phyloP scores from a whole-genome alignment of 208 protist genomes.

The Trypanosoma scelopori region DNA sequence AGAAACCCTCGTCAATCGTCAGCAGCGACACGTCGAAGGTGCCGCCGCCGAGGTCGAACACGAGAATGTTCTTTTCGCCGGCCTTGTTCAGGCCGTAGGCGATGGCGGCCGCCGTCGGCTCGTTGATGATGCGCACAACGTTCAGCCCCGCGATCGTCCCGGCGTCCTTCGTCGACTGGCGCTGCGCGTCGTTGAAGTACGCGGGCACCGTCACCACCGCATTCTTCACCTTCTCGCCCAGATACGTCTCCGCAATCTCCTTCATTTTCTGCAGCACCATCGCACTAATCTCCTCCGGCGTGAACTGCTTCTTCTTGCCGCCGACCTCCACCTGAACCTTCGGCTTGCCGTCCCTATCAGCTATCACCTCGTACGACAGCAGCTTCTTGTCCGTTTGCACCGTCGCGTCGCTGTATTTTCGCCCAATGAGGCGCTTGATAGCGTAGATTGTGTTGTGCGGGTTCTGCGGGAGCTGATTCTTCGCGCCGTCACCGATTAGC shows the following conservation, averaged over 20 bases:
- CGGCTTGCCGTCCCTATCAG: conserved; percentile 88
- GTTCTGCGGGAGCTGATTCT: conserved; percentile 91
- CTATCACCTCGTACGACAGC: conserved; percentile 88
- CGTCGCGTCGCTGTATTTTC: conserved; percentile 89
- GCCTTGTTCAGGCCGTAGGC: conserved; percentile 98
- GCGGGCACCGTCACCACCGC: conserved; percentile 99
- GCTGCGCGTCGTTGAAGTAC: conserved; percentile 99
- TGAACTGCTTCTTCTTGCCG: conserved; percentile 71
- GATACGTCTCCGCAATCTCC: conserved; percentile 92
- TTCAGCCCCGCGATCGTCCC: conserved; percentile 96
- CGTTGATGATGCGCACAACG: conserved; percentile 99
- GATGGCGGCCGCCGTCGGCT: conserved; percentile 99
- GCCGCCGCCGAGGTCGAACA: conserved; percentile 98
- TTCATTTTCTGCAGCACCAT: conserved; percentile 94
- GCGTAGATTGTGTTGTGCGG: conserved; percentile 92
- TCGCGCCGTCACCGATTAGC: conserved; percentile 88
- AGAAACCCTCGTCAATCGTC: conserved; percentile 98
- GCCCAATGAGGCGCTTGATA: conserved; percentile 92
- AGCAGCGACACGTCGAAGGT: conserved; percentile 99
- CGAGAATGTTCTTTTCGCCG: conserved; percentile 91
- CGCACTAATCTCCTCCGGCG: conserved; percentile 82
- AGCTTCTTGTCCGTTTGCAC: conserved; percentile 96
- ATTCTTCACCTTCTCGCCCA: conserved; percentile 92
- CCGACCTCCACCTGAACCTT: conserved; percentile 76
- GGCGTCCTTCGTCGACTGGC: conserved; percentile 99